phyloP scores from a whole-genome alignment of 2,329 filamentous ascomycete genomes.

The Tolypocladium amazonense region DNA sequence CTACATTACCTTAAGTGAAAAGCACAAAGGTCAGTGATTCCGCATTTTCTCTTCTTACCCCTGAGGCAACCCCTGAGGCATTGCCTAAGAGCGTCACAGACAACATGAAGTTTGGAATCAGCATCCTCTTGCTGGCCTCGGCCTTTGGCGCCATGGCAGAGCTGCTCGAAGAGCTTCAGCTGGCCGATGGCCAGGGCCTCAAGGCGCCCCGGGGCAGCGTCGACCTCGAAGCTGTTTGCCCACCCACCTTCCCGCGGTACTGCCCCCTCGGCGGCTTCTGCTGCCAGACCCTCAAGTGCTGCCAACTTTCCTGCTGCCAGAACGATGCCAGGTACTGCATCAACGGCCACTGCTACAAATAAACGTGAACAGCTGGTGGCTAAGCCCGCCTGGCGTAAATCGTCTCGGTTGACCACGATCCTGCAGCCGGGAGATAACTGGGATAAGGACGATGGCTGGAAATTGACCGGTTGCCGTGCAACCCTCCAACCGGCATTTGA shows the following conservation, averaged over 20 bases:
- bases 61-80: not conserved
- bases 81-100: not conserved
- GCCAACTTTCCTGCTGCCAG: conserved; percentile 3
- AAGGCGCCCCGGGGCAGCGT: not conserved
- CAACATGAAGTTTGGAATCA: conserved; percentile 2
- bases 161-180: not conserved
- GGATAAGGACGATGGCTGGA: not conserved
- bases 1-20: not conserved
- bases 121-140: conserved; percentile 1
- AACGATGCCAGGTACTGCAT: conserved; percentile 2
- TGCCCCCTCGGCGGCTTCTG: conserved; percentile 2
- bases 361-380: not conserved
- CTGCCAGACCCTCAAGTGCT: conserved; percentile 6
- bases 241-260: conserved; percentile 1
- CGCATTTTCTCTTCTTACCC: not conserved
- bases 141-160: not conserved
- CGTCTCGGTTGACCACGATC: not conserved
- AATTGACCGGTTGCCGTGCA: not conserved
- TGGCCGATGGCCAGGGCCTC: conserved; percentile 2
- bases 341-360: conserved; percentile 5
- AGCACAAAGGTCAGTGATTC: not conserved
- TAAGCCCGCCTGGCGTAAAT: not conserved
- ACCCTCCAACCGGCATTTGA: not conserved
- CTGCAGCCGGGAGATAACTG: too few relatives aligned
- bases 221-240: not conserved